Conservation (phyloP, 148 eudicot genomes). For the Talinum fruticosum region DNA sequence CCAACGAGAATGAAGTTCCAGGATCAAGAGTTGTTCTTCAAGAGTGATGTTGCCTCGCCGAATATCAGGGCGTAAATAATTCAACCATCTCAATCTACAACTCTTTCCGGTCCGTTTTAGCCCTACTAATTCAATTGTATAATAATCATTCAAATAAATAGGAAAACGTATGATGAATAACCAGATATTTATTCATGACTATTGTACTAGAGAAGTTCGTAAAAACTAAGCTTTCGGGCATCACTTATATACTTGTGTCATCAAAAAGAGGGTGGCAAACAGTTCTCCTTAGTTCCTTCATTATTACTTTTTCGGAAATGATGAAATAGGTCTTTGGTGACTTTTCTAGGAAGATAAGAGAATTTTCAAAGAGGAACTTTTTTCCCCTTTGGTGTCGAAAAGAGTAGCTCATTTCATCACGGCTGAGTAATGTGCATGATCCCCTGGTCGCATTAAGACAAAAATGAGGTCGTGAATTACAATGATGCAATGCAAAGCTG, state of each 20-base stretch:
- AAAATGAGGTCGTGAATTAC: background rate
- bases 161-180: background rate
- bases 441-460: background rate
- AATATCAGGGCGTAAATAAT: conserved; percentile 92
- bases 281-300: too few species aligned
- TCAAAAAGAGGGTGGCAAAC: too few species aligned
- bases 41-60: conserved; percentile 93
- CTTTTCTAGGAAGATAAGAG: background rate
- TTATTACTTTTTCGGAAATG: too few species aligned
- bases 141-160: too few species aligned
- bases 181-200: background rate
- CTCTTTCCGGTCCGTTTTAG: conserved; percentile 91
- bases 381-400: background rate
- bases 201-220: background rate
- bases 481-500: background rate
- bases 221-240: too few species aligned
- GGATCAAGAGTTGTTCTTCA: conserved; percentile 88
- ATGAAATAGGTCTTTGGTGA: background rate
- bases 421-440: background rate
- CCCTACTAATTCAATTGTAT: conserved; percentile 36
- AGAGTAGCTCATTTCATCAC: background rate
- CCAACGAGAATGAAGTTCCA: conserved; percentile 97
- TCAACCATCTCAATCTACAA: conserved; percentile 90
- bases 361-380: background rate
- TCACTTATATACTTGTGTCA: too few species aligned